Conservation (phyloP, 2,329 filamentous ascomycete genomes). For the Alternaria arbusti region DNA sequence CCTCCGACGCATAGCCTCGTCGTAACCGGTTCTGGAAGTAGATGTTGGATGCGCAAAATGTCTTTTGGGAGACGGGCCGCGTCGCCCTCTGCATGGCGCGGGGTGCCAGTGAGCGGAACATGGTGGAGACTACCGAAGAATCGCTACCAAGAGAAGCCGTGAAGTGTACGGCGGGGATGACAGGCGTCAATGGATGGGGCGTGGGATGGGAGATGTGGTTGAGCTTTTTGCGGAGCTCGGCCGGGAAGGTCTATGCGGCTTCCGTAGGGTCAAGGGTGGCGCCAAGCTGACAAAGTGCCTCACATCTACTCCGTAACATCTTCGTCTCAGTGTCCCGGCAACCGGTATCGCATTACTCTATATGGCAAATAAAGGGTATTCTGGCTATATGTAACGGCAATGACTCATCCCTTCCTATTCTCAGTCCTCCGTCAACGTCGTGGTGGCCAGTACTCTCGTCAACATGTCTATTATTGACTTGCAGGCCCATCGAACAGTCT, state of each 20-base stretch:
- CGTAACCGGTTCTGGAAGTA: conserved; percentile 59
- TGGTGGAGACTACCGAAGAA: conserved; percentile 43
- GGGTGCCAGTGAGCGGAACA: conserved; percentile 61
- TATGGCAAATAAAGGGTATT: conserved; percentile 5
- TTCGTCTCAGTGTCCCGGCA: background rate
- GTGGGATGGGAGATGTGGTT: conserved; percentile 44
- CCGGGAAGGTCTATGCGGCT: conserved; percentile 25
- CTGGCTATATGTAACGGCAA: background rate
- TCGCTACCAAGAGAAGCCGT: conserved; percentile 38
- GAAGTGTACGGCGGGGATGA: conserved; percentile 36
- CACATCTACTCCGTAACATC: conserved; percentile 8
- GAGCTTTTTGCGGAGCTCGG: conserved; percentile 40
- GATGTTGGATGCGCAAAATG: conserved; percentile 51
- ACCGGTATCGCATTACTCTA: conserved; percentile 4
- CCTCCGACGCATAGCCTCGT: conserved; percentile 63
- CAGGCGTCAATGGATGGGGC: conserved; percentile 49
- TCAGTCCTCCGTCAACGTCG: conserved; percentile 49
- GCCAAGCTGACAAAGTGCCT: conserved; percentile 22
- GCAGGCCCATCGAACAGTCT: conserved; percentile 56
- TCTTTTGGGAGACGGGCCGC: conserved; percentile 46
- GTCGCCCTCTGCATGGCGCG: conserved; percentile 55
- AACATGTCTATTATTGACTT: conserved; percentile 48
- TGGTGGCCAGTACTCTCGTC: conserved; percentile 41
- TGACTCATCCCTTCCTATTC: background rate
- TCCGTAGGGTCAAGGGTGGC: conserved; percentile 31